Evolutionary conservation across 2,329 filamentous ascomycete species (phyloP).

Genomic region (Graphilbum ipis-grandicollis): DNA sequence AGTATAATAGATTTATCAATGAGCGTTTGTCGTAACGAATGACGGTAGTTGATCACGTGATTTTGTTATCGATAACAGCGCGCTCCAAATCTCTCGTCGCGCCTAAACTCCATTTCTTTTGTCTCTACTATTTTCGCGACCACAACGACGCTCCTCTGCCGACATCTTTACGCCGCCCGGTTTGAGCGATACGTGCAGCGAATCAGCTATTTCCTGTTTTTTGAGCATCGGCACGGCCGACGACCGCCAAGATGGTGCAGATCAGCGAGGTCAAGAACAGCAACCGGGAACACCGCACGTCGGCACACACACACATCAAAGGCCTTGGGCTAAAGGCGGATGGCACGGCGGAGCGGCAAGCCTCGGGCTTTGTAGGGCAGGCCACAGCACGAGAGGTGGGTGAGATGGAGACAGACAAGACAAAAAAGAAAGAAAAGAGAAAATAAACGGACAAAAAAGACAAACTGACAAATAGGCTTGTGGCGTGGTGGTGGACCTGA

Average conservation of each 20-base stretch:
- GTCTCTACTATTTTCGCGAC: too few relatives aligned
- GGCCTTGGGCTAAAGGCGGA: constrained; percentile 74
- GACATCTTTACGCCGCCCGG: too few relatives aligned
- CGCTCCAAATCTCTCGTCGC: not conserved
- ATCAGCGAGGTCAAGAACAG: constrained; percentile 92
- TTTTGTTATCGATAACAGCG: not conserved
- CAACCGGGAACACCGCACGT: constrained; percentile 87
- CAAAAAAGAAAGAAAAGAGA: too few relatives aligned
- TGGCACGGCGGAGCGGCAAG: constrained; percentile 67
- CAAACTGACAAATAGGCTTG: too few relatives aligned
- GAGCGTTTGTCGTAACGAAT: not conserved
- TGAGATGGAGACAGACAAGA: too few relatives aligned
- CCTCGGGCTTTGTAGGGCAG: constrained; percentile 81
- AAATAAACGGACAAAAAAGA: too few relatives aligned
- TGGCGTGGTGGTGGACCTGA: constrained; percentile 88
- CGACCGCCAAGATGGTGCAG: constrained; percentile 51
- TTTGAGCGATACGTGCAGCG: too few relatives aligned
- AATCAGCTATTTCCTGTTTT: too few relatives aligned
- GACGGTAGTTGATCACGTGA: not conserved
- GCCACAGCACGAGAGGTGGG: constrained; percentile 69
- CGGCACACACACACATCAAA: constrained; percentile 95
- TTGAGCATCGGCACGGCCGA: constrained; percentile 1
- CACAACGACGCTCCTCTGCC: too few relatives aligned
- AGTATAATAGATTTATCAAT: too few relatives aligned
- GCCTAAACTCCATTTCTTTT: too few relatives aligned